Conservation (phyloP, 257 asterid genomes). For the Solanum pimpinellifolium region DNA sequence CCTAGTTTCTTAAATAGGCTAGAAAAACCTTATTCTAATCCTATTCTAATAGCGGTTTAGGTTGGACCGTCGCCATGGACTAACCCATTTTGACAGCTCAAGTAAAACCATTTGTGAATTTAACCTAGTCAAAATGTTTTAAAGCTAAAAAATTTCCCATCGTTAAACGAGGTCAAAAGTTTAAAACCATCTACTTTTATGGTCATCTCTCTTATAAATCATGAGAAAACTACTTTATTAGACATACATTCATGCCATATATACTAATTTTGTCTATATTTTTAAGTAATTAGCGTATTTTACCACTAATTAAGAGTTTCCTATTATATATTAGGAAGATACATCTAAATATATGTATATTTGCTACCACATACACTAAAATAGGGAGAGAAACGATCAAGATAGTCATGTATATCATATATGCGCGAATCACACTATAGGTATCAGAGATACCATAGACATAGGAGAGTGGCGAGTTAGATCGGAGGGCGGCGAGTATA, state of each 20-base stretch:
- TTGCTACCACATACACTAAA: neutral
- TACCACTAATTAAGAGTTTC: neutral
- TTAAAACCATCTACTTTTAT: neutral
- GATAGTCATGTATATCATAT: no score
- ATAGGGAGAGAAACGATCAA: neutral
- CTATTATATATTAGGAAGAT: neutral
- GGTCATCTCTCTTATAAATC: neutral
- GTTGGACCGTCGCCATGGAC: no score
- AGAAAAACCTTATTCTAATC: no score
- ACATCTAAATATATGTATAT: neutral
- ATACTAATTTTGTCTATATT: neutral
- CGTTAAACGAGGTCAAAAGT: neutral
- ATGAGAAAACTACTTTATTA: neutral
- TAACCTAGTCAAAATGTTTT: no score
- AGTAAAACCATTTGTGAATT: neutral
- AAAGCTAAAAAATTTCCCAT: neutral
- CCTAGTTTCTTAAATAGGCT: no score
- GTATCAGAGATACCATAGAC: neutral
- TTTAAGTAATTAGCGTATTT: no score
- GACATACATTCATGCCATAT: neutral
- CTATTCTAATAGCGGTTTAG: no score
- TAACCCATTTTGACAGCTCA: no score
- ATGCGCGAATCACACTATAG: no score
- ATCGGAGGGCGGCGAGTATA: no score
- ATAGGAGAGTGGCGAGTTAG: neutral